phyloP scores from a whole-genome alignment of 2,329 filamentous ascomycete genomes.

The Arthrinium puccinioides region DNA sequence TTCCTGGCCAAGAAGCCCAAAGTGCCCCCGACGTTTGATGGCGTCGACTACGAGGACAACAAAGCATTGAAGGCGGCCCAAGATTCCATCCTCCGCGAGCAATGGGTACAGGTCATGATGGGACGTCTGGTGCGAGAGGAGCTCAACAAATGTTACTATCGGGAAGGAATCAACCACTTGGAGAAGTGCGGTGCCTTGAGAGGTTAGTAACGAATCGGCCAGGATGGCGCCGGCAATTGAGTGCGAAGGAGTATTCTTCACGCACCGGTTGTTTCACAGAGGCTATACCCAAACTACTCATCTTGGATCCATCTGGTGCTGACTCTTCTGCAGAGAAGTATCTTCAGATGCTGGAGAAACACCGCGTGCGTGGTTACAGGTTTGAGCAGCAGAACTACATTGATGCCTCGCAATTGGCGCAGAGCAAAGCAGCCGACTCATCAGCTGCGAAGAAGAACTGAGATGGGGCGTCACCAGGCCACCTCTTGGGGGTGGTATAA shows the following conservation, averaged over 20 bases:
- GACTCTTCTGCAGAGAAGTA: conserved; percentile 44
- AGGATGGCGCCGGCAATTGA: too few species aligned
- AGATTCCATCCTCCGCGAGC: conserved; percentile 74
- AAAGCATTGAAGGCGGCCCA: conserved; percentile 74
- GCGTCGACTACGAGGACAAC: conserved; percentile 81
- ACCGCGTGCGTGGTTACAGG: conserved; percentile 71
- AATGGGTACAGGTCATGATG: conserved; percentile 91
- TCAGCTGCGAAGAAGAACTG: too few species aligned
- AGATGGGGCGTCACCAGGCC: too few species aligned
- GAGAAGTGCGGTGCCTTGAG: conserved; percentile 78
- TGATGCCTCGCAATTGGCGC: conserved; percentile 15
- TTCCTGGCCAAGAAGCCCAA: conserved; percentile 81
- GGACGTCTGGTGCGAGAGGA: conserved; percentile 74
- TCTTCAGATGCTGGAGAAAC: conserved; percentile 66
- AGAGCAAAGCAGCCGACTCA: neutral
- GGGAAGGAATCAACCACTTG: conserved; percentile 79
- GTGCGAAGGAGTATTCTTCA: too few species aligned
- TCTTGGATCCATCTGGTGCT: too few species aligned
- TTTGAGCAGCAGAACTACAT: conserved; percentile 76
- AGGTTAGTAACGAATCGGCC: conserved; percentile 66
- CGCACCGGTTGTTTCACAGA: too few species aligned
- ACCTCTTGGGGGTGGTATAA: too few species aligned
- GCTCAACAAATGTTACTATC: conserved; percentile 77
- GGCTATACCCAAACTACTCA: too few species aligned
- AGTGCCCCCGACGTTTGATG: conserved; percentile 76